A percentile compares a stretch with the other conserved stretches of the same genome.
These are phyloP conservation scores for Eimeria necatrix DNA, from an alignment of 169 alveolate genomes.

Conservation along the genomic window DNA sequence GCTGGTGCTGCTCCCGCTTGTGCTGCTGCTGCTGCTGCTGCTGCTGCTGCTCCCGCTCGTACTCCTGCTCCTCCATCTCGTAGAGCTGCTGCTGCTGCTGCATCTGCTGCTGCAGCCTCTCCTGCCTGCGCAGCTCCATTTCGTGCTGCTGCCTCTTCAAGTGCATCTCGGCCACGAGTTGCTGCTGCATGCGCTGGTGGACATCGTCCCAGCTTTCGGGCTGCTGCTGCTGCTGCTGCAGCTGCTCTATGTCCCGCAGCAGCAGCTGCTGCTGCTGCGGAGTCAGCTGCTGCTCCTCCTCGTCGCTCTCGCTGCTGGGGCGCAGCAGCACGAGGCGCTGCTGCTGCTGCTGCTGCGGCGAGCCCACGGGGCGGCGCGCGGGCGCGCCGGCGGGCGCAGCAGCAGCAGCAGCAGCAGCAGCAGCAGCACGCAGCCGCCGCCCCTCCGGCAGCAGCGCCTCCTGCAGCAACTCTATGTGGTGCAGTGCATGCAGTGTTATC, in stretches of 20 bases:
- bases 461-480: constrained; percentile 26
- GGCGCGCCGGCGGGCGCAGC: neutral
- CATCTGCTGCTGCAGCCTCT: constrained; percentile 17
- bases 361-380: neutral
- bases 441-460: neutral
- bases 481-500: neutral
- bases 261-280: neutral
- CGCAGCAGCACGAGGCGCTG: constrained; percentile 29
- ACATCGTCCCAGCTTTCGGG: neutral
- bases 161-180: neutral
- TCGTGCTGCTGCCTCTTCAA: constrained; percentile 16
- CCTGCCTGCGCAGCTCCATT: neutral
- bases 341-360: neutral
- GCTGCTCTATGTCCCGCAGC: neutral
- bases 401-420: constrained; percentile 51
- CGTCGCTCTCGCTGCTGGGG: neutral
- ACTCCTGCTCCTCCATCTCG: constrained; percentile 9
- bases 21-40: constrained; percentile 4
- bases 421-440: neutral
- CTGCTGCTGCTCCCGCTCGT: constrained; percentile 12
- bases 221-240: neutral
- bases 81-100: neutral
- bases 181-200: constrained; percentile 26
- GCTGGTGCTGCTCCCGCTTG: constrained; percentile 17
- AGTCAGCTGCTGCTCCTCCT: neutral